Base-by-base conservation (phyloP, 176 grass and related monocot genomes). In the Bothriochloa decipiens region DNA sequence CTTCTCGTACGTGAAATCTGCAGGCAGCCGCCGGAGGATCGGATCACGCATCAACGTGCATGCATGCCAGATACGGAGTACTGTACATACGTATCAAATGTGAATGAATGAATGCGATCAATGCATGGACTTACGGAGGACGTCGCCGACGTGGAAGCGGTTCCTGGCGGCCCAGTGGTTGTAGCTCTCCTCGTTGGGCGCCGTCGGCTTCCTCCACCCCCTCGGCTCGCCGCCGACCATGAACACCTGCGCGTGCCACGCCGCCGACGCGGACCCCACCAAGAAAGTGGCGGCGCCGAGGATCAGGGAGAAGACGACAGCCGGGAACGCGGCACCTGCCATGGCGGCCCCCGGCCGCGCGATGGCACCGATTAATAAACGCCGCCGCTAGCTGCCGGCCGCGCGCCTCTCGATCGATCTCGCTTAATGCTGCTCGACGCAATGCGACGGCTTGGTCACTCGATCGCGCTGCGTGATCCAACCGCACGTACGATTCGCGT, bases 121-220 rank as follows among this genome's bases (percentile, higher is more conserved):
- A 55, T n/a, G 55, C 49, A 58, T 60, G 20, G 3, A 18, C 86
- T 88, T 79, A 97, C 91, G 71, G 35, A 97, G 79, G 81, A 77
- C 73, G n/a, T 97, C 94, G 0, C 91, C 92, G 37, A 97, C 42
- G 75, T 89, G 90, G 83, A 92, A 92, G 43, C 87, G 87, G 94
- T 81, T 94, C 65, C 37, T 32, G 39, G 61, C 41, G 17, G 94
- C 89, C 94, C 92, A 94, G 87, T 94, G 89, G 85, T 94, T 97
- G 88, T 94, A 97, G 42, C 76, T 84, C 79, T 90, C 89, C 33
- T 86, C 85, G 23, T 68, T 68, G 42, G 80, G 79, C 5, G 35
- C 33, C 5, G 27, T 46, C 1, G 94, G 94, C 66, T 88, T 32
- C 6, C 61, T 36, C 91, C 91, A 97, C 5, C 87, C 87, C 29